Conservation (phyloP, 768 basidiomycete species). For the Leccinum boreale region DNA sequence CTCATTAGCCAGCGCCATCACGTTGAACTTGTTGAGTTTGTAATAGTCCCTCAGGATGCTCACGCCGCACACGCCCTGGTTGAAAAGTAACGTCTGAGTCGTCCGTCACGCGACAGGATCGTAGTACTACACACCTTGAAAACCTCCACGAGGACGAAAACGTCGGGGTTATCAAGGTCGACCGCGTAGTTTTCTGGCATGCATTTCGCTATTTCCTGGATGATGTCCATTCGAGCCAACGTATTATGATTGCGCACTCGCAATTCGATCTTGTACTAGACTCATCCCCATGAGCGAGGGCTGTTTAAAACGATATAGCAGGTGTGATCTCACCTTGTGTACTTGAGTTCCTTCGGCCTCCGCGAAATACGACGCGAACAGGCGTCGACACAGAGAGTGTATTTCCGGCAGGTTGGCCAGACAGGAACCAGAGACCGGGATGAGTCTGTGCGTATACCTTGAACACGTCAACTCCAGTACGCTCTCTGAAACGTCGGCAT, state of each 20-base stretch:
- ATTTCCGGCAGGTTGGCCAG: constrained; percentile 71
- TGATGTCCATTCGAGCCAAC: constrained; percentile 53
- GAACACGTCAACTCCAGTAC: background rate
- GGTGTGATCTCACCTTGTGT: constrained; percentile 37
- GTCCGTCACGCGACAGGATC: background rate
- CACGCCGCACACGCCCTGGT: constrained; percentile 73
- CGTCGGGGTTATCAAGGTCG: constrained; percentile 61
- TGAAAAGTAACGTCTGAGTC: constrained; percentile 4
- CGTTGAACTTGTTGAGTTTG: constrained; percentile 71
- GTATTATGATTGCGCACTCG: constrained; percentile 76
- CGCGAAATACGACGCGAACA: constrained; percentile 53
- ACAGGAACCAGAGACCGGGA: constrained; percentile 67
- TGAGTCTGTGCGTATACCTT: constrained; percentile 69
- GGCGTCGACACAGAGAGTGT: constrained; percentile 51
- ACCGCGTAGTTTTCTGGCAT: constrained; percentile 68
- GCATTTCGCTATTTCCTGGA: constrained; percentile 66
- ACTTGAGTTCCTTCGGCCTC: constrained; percentile 41
- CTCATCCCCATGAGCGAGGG: background rate
- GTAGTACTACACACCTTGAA: constrained; percentile 63
- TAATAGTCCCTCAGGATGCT: constrained; percentile 75
- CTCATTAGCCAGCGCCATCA: constrained; percentile 63
- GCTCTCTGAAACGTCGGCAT: background rate
- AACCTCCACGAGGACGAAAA: constrained; percentile 76
- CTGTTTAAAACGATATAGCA: background rate
- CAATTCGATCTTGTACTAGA: constrained; percentile 79